Evolutionary conservation across 2,329 filamentous ascomycete genomes (phyloP).

Genomic region (Coniochaeta sp.): DNA sequence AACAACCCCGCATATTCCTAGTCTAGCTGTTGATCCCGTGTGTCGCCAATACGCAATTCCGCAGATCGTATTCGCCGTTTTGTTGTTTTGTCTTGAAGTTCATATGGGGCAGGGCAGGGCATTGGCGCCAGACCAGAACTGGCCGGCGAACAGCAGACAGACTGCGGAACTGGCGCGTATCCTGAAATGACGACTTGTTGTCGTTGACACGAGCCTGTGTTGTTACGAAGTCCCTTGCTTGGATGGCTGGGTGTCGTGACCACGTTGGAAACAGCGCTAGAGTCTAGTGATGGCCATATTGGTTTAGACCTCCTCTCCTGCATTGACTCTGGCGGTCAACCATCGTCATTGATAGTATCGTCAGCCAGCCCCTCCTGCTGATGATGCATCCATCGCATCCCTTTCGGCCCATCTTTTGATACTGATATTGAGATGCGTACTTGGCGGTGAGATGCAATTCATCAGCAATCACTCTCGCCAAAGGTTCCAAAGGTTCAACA

Average conservation of each 20-base stretch:
- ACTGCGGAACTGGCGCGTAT: not conserved
- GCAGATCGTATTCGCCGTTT: not conserved
- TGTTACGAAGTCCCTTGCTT: not conserved
- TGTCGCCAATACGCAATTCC: not conserved
- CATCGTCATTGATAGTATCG: not conserved
- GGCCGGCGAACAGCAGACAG: not conserved
- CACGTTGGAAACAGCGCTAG: not conserved
- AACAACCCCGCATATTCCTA: slow-evolving; percentile 3
- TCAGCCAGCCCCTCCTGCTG: not conserved
- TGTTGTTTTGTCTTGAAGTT: not conserved
- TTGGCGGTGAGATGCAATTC: not conserved
- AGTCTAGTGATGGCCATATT: not conserved
- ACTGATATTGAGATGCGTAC: not conserved
- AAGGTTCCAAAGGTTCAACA: too few relatives aligned
- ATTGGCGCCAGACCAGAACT: too few relatives aligned
- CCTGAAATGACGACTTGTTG: not conserved
- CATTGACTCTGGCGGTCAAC: slow-evolving; percentile 1
- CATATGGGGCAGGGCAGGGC: too few relatives aligned
- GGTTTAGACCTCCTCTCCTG: not conserved
- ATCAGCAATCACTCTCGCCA: not conserved
- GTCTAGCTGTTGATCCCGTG: not conserved
- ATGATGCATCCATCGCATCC: too few relatives aligned
- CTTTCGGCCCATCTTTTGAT: not conserved
- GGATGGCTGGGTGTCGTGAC: not conserved
- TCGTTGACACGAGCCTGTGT: not conserved